phyloP scores from a whole-genome alignment of 495 filamentous ascomycete genomes.

The Neurospora tetrasperma region DNA sequence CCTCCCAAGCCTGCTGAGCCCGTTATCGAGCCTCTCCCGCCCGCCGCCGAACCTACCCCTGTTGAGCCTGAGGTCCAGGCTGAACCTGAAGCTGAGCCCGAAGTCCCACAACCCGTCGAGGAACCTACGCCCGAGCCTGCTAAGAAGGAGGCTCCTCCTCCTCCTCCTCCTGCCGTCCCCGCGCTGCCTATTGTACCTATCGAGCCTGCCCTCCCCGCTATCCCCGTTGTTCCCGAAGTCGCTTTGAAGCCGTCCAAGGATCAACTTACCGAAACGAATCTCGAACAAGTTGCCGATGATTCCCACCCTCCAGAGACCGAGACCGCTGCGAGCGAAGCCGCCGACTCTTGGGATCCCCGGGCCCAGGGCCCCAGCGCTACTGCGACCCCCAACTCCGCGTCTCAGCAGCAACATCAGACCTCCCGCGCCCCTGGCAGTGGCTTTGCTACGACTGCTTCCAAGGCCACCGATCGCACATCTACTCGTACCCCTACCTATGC shows the following conservation, averaged over 20 bases:
- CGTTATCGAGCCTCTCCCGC: constrained; percentile 28
- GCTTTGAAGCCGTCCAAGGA: constrained; percentile 61
- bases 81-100: constrained; percentile 23
- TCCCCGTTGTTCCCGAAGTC: constrained; percentile 39
- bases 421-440: constrained; percentile 50
- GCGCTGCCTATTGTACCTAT: constrained; percentile 5
- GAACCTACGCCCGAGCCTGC: constrained; percentile 20
- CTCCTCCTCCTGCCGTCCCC: constrained; percentile 7
- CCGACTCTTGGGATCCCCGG: constrained; percentile 68
- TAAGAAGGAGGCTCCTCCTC: constrained; percentile 15
- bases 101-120: constrained; percentile 21
- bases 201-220: constrained; percentile 16
- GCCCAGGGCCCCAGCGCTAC: constrained; percentile 37
- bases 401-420: constrained; percentile 46
- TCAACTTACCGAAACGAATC: constrained; percentile 80
- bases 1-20: constrained; percentile 29
- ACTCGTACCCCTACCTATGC: constrained; percentile 64
- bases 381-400: constrained; percentile 44
- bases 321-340: constrained; percentile 83
- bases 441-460: constrained; percentile 64
- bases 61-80: constrained; percentile 22
- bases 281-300: constrained; percentile 76
- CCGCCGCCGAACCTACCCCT: constrained; percentile 16
- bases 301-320: constrained; percentile 64
- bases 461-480: constrained; percentile 51